Evolutionary conservation across 345 rosid genomes (phyloP).

Genomic region (Laguncularia racemosa): DNA sequence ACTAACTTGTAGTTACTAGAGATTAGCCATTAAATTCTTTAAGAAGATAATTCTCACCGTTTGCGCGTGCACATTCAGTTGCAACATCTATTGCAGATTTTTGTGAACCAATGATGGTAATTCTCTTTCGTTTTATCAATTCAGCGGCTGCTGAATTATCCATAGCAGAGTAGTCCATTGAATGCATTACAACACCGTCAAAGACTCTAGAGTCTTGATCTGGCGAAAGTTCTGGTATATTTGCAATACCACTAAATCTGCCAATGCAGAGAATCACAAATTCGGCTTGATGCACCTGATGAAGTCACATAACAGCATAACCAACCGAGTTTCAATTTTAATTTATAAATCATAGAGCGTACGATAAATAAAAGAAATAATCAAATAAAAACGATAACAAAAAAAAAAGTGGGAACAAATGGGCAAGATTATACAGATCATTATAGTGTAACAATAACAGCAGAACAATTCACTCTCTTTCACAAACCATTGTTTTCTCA

Average conservation of each 20-base stretch:
- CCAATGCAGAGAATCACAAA: constrained; percentile 31
- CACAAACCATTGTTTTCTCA: no score
- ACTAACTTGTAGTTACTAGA: no score
- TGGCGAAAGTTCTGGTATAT: constrained; percentile 27
- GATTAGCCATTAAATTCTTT: no score
- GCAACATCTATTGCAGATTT: constrained; percentile 36
- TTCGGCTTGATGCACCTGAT: constrained; percentile 25
- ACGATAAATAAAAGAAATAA: background rate
- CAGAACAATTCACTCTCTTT: no score
- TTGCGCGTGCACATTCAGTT: constrained; percentile 25
- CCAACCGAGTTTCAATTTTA: background rate
- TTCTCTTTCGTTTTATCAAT: constrained; percentile 20
- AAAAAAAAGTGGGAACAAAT: no score
- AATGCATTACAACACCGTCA: constrained; percentile 27
- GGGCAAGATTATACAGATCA: no score
- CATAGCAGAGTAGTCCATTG: constrained; percentile 24
- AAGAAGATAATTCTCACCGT: constrained; percentile 10
- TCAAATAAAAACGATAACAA: no score
- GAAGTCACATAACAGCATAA: background rate
- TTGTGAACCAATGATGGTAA: constrained; percentile 22
- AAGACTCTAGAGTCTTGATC: constrained; percentile 20
- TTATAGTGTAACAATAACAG: no score
- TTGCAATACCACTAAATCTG: constrained; percentile 21
- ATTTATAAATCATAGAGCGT: background rate
- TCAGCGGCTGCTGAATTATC: constrained; percentile 12